These are phyloP conservation scores for Botrytis sinoallii DNA, from an alignment of 2,329 filamentous ascomycete genomes.

Conservation along the genomic window DNA sequence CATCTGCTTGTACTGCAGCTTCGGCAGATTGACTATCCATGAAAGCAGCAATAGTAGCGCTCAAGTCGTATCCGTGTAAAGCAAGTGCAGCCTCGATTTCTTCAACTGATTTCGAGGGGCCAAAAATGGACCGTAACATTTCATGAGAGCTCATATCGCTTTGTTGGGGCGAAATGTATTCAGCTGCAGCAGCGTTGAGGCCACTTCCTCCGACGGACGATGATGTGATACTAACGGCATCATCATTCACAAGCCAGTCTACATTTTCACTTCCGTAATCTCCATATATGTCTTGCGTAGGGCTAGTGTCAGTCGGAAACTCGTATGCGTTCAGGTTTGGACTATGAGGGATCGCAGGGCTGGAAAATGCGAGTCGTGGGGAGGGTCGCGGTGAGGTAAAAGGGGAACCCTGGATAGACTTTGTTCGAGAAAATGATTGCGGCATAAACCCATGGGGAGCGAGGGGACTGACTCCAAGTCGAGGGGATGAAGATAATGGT, in stretches of 20 bases:
- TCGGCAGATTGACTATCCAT: slow-evolving; percentile 69
- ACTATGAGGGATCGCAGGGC: slow-evolving; percentile 87
- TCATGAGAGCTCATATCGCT: slow-evolving; percentile 96
- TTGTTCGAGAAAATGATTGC: slow-evolving; percentile 71
- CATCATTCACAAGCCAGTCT: slow-evolving; percentile 91
- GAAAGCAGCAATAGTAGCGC: slow-evolving; percentile 83
- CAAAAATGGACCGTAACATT: slow-evolving; percentile 91
- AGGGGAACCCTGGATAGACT: slow-evolving; percentile 77
- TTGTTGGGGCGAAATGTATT: slow-evolving; percentile 68
- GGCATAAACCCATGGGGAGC: slow-evolving; percentile 81
- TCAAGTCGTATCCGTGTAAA: slow-evolving; percentile 86
- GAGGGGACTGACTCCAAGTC: slow-evolving; percentile 76
- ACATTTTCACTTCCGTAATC: slow-evolving; percentile 93
- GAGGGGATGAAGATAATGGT: slow-evolving; percentile 78
- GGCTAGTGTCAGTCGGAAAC: slow-evolving; percentile 78
- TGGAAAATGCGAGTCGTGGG: slow-evolving; percentile 83
- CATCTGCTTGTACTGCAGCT: slow-evolving; percentile 44
- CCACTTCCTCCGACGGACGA: slow-evolving; percentile 67
- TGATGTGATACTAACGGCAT: slow-evolving; percentile 75
- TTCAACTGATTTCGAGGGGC: slow-evolving; percentile 84
- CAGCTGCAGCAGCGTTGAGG: slow-evolving; percentile 75
- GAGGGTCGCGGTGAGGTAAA: slow-evolving; percentile 94
- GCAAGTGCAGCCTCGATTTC: slow-evolving; percentile 92
- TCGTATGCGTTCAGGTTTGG: slow-evolving; percentile 93
- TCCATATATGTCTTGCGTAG: slow-evolving; percentile 80